phyloP scores from a whole-genome alignment of 805 yeast genomes.

The Candida alai region DNA sequence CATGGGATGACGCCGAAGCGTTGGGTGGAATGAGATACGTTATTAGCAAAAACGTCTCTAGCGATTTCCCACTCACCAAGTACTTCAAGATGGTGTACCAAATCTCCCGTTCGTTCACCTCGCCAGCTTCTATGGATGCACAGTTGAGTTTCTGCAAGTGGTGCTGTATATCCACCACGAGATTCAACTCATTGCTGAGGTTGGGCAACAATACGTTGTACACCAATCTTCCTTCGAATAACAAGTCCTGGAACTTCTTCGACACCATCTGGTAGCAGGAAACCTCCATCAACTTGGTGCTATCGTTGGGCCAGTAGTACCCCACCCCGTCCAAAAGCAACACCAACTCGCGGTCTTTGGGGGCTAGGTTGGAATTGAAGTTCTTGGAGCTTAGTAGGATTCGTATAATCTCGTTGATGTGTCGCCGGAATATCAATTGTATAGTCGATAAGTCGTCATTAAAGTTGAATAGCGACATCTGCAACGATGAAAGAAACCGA shows the following conservation, averaged over 20 bases:
- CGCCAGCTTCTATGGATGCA: conserved; percentile 16
- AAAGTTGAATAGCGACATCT: conserved; percentile 39
- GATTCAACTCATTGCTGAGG: conserved; percentile 36
- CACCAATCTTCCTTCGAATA: conserved; percentile 26
- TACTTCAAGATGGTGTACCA: conserved; percentile 43
- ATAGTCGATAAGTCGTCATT: conserved; percentile 46
- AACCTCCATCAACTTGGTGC: conserved; percentile 36
- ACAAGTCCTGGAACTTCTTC: conserved; percentile 30
- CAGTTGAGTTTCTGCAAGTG: conserved; percentile 36
- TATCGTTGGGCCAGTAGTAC: conserved; percentile 40
- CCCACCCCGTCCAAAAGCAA: conserved; percentile 41
- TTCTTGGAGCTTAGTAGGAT: conserved; percentile 36
- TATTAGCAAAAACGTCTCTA: conserved; percentile 36
- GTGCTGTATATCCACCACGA: conserved; percentile 41
- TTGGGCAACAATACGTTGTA: conserved; percentile 34
- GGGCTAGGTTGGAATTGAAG: conserved; percentile 20
- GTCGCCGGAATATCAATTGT: conserved; percentile 41
- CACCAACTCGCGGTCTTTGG: conserved; percentile 13
- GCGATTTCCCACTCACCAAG: conserved; percentile 37
- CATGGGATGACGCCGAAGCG: conserved; percentile 35
- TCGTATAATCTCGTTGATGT: conserved; percentile 39
- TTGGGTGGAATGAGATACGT: conserved; percentile 42
- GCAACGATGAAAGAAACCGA: conserved; percentile 38
- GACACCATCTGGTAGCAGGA: conserved; percentile 38
- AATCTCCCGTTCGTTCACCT: conserved; percentile 31